Evolutionary conservation across 495 filamentous ascomycete genomes (phyloP).

Genomic region (Penicillium parvum): DNA sequence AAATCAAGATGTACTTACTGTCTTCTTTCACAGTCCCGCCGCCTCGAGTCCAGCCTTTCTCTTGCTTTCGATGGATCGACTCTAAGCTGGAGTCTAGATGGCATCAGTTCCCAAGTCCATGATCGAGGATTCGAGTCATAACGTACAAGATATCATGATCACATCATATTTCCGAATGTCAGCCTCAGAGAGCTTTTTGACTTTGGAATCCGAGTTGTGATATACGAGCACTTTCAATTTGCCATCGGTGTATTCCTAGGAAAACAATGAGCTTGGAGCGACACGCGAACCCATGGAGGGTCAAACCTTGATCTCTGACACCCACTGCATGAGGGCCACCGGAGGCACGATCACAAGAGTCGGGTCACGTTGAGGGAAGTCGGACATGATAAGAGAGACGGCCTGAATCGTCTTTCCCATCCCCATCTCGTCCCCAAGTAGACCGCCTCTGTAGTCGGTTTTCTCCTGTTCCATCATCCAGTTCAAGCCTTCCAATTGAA

Average conservation of each 20-base stretch:
- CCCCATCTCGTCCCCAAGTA: conserved; percentile 95
- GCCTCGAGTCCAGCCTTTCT: conserved; percentile 80
- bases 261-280: background rate
- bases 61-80: conserved; percentile 86
- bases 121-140: background rate
- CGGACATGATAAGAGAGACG: conserved; percentile 94
- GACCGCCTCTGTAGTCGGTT: conserved; percentile 76
- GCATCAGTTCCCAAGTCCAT: conserved; percentile 15
- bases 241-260: conserved; percentile 74
- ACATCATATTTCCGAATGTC: conserved; percentile 82
- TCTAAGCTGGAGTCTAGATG: conserved; percentile 73
- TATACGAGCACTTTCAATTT: conserved; percentile 84
- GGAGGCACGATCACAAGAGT: conserved; percentile 90
- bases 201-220: conserved; percentile 79
- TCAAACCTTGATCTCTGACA: conserved; percentile 70
- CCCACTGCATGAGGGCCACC: conserved; percentile 96
- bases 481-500: conserved; percentile 86
- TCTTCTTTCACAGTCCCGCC: conserved; percentile 74
- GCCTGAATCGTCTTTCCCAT: conserved; percentile 99
- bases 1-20: conserved; percentile 44
- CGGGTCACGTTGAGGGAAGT: conserved; percentile 76
- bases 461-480: conserved; percentile 92
- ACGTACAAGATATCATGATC: conserved; percentile 81
- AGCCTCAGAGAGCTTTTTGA: conserved; percentile 66
- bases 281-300: background rate